Percentiles rank a stretch among this genome's conserved stretches.
phyloP scores from a whole-genome alignment of 768 basidiomycete genomes.

The Phylloporus arenicola region DNA sequence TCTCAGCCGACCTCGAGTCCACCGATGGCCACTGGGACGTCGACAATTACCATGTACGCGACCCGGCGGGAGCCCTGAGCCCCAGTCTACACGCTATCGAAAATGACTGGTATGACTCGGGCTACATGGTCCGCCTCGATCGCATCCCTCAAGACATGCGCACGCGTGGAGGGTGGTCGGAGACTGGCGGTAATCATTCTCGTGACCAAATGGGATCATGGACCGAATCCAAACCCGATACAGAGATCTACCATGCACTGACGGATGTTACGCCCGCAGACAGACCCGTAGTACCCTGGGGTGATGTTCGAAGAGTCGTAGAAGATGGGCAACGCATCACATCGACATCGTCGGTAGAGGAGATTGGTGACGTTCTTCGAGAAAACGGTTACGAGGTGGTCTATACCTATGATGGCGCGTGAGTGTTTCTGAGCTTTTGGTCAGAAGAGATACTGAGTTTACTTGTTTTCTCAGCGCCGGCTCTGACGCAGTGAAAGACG shows the following conservation, averaged over 20 bases:
- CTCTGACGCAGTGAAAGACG: conserved; percentile 36
- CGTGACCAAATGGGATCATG: conserved; percentile 18
- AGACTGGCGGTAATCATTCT: conserved; percentile 9
- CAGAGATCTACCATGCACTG: conserved; percentile 18
- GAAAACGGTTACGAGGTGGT: conserved; percentile 38
- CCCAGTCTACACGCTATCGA: conserved; percentile 32
- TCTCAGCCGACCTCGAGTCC: conserved; percentile 30
- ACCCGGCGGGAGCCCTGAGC: conserved; percentile 8
- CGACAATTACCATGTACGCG: conserved; percentile 28
- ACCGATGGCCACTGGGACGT: conserved; percentile 36
- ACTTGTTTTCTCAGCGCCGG: conserved; percentile 26
- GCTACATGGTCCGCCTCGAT: conserved; percentile 33
- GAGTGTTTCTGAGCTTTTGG: conserved; percentile 15
- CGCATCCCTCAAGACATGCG: conserved; percentile 29
- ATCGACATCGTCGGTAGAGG: conserved; percentile 20
- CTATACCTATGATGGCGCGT: conserved; percentile 39
- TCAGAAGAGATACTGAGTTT: neutral
- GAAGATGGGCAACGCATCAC: conserved; percentile 18
- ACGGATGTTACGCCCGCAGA: conserved; percentile 5
- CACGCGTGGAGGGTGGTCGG: conserved; percentile 28
- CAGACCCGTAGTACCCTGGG: conserved; percentile 24
- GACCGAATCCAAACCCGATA: conserved; percentile 9
- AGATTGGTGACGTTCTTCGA: conserved; percentile 30
- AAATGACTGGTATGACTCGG: conserved; percentile 37
- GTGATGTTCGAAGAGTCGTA: conserved; percentile 16